A percentile compares a stretch with the other conserved stretches of the same genome.
phyloP scores from a whole-genome alignment of 2,329 filamentous ascomycete genomes.

The Coniella lustricola region DNA sequence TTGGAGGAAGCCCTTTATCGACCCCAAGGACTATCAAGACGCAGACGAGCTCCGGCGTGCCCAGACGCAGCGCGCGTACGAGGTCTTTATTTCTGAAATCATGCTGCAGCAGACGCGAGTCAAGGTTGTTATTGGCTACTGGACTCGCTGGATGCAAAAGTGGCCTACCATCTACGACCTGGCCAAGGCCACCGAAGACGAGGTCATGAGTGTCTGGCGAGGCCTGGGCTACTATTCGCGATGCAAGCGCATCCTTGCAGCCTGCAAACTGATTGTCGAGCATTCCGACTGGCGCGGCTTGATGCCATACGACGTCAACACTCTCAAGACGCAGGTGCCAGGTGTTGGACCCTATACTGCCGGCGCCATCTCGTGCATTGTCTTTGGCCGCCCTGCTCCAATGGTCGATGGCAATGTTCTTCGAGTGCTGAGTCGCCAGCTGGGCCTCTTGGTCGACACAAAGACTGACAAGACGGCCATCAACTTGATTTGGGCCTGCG shows the following conservation, averaged over 20 bases:
- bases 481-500: constrained; percentile 52
- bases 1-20: constrained; percentile 52
- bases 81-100: constrained; percentile 61
- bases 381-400: constrained; percentile 50
- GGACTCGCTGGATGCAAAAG: constrained; percentile 52
- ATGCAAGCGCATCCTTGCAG: constrained; percentile 55
- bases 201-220: constrained; percentile 52
- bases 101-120: constrained; percentile 63
- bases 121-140: constrained; percentile 54
- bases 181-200: constrained; percentile 44
- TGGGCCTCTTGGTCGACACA: constrained; percentile 49
- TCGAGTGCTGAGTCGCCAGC: constrained; percentile 52
- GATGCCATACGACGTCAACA: constrained; percentile 39
- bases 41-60: constrained; percentile 30
- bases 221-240: constrained; percentile 56
- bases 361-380: constrained; percentile 55
- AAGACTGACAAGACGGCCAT: constrained; percentile 47
- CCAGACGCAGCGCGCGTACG: constrained; percentile 51
- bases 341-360: constrained; percentile 58
- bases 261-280: constrained; percentile 42
- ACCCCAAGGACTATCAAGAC: constrained; percentile 28
- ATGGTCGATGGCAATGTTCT: constrained; percentile 61
- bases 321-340: constrained; percentile 44
- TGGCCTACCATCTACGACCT: constrained; percentile 55
- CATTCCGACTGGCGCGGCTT: constrained; percentile 37